Base-by-base conservation (phyloP, 768 basidiomycete genomes). In the Suillus spraguei region DNA sequence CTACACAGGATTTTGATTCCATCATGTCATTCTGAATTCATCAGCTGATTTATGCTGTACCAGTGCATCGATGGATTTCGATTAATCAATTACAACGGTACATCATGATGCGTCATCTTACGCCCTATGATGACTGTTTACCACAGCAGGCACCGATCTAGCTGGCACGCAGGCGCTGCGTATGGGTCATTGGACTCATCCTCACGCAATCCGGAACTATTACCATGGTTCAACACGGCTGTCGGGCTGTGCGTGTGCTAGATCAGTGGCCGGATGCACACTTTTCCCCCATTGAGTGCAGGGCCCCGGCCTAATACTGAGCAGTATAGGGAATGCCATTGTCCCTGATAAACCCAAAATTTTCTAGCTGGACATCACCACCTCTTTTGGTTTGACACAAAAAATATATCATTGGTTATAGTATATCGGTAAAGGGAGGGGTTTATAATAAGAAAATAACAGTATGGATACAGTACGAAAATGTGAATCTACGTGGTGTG, bases 401-500 rank as follows among this genome's bases (percentile, higher is more conserved):
- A 55, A 14, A 20, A 20, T 56, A 39, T 41, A 41, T 41, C 56
- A 41, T 58, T 58, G 28, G 24, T 56, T 39, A 58, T 41, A 58
- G 10, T 28, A 41, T 32, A 42, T 58, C 14, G 16, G 39, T 6
- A 58, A 41, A 52, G 28, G 24, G n/a, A 32, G 7, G 39, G 17
- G 41, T 17, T 41, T 58, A 42, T 41, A 10, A 58, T 58, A 58
- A 41, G 56, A 32, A 28, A 28, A 58, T 58, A 58, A 58, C 5
- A 13, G 56, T 58, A 58, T 58, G 56, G 38, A 58, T 58, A 58
- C 56, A 58, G 39, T 58, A 58, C 1, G 36, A 41, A 50, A 7
- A 50, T 28, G 6, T 49, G 24, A 24, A 16, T 24, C 8, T 50
- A 9, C 28, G 24, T 14, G 22, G 11, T 47, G n/a, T 11, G 5